These are phyloP conservation scores for Umbellularia californica DNA, from an alignment of 164 flowering plant species.

Conservation along the genomic window DNA sequence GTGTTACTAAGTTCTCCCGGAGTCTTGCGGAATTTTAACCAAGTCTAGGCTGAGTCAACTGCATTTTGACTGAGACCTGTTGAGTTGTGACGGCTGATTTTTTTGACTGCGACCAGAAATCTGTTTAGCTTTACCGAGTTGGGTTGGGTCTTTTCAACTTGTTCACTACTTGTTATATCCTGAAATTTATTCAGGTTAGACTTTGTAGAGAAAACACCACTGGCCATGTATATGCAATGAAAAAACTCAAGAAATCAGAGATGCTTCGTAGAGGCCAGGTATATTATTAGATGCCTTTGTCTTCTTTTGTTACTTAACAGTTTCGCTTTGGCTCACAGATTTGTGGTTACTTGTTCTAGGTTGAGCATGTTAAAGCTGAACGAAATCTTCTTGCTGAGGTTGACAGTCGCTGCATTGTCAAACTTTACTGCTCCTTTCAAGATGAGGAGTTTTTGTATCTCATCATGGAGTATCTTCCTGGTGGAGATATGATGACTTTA, in stretches of 20 bases:
- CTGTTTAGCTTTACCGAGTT: too few species aligned
- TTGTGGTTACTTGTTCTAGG: slow-evolving; percentile 21
- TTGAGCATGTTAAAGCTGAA: slow-evolving; percentile 57
- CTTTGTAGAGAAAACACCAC: slow-evolving; percentile 37
- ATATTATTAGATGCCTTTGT: background rate
- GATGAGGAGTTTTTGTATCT: slow-evolving; percentile 48
- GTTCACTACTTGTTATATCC: background rate
- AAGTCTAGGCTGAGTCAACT: too few species aligned
- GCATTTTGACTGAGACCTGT: too few species aligned
- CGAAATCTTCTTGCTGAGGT: slow-evolving; percentile 55
- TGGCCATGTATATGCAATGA: slow-evolving; percentile 40
- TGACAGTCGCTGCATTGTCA: slow-evolving; percentile 47
- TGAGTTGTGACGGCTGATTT: too few species aligned
- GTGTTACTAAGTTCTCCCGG: too few species aligned
- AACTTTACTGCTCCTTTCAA: slow-evolving; percentile 53
- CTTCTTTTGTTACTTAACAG: background rate
- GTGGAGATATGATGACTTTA: slow-evolving; percentile 58
- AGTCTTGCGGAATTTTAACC: too few species aligned
- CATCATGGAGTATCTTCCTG: slow-evolving; percentile 54
- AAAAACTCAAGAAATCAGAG: slow-evolving; percentile 36
- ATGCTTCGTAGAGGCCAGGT: slow-evolving; percentile 47
- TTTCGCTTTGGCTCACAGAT: background rate
- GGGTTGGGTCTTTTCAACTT: too few species aligned
- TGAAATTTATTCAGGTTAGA: slow-evolving; percentile 24
- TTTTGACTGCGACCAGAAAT: too few species aligned